Evolutionary conservation across 2,329 filamentous ascomycete genomes (phyloP), one percentile per base, ranked within the genome.

Genomic region (Dichotomopilus funicola): DNA sequence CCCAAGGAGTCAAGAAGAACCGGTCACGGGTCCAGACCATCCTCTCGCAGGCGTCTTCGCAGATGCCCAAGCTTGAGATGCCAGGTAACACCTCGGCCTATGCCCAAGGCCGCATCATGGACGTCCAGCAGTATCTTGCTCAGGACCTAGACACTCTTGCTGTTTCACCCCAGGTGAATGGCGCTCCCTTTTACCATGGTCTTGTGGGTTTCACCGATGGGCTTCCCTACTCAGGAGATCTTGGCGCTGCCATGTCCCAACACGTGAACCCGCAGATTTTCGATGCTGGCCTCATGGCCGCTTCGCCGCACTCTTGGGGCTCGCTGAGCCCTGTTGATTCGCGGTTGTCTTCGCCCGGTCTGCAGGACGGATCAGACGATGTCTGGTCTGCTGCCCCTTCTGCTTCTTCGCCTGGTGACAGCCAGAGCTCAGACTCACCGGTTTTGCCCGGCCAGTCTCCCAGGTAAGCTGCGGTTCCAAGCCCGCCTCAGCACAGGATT

Each of bases 231-330:
- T 68, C 65, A 59, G 63, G 72, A 55, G 73, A 77, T 58, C 61
- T 78, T 54, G 65, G 66, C 45, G 53, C 58, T 55, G 62, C 70
- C 50, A 70, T 81, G 64, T 59, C 64, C 55, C 73, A 74, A 65
- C 79, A 82, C 61, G 77, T 83, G 66, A 75, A 81, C 64, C 80
- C 80, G 51, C 78, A 82, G 61, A 78, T 81, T 63, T 77, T 77
- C 67, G 78, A 81, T 61, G 66, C 75, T 45, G 73, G 71, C 60
- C 65, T 80, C 56, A 66, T 73, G 49, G 75, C 74, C 59, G 72
- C 74, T 62, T 81, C 79, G 33, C 79, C 80, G 49, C 72, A 75
- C 54, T 76, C 78, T 9, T 81, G 77, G 71, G 76, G 76, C 63
- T 77, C 75, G 61, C 74, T 78, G 62, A 80, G 77, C 65, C 77